These are phyloP conservation scores for Sugiyamaella novakii DNA, from an alignment of 1,139 yeast genomes.

Conservation along the genomic window DNA sequence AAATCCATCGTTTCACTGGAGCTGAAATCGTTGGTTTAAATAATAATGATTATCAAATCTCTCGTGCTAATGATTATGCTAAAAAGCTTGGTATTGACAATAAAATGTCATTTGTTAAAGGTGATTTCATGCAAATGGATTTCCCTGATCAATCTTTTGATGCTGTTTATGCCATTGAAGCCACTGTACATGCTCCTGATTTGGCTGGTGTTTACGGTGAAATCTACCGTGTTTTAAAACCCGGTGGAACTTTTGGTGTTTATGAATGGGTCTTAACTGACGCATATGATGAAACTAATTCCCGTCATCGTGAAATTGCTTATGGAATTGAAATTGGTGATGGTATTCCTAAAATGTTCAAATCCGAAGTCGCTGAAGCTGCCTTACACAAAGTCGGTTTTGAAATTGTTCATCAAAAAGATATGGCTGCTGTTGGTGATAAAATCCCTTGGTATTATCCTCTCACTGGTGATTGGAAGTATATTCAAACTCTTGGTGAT, in stretches of 20 bases:
- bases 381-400: constrained; percentile 91
- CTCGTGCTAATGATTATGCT: constrained; percentile 86
- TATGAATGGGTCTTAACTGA: constrained; percentile 99
- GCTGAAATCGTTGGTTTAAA: constrained; percentile 87
- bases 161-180: constrained; percentile 98
- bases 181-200: constrained; percentile 97
- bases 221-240: constrained; percentile 92
- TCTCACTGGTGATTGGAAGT: constrained; percentile 88
- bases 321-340: constrained; percentile 98
- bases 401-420: constrained; percentile 70
- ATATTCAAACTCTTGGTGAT: constrained; percentile 78
- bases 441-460: constrained; percentile 98
- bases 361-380: constrained; percentile 77
- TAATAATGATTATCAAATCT: constrained; percentile 94
- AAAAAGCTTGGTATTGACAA: constrained; percentile 62
- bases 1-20: constrained; percentile 88
- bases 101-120: constrained; percentile 85
- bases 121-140: constrained; percentile 99
- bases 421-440: constrained; percentile 81
- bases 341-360: constrained; percentile 97
- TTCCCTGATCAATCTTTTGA: constrained; percentile 87
- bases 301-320: constrained; percentile 90
- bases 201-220: constrained; percentile 95
- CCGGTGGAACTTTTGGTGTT: constrained; percentile 97
- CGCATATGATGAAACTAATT: constrained; percentile 79